A percentile compares a stretch with the other conserved stretches of the same genome.
phyloP scores from a whole-genome alignment of 768 basidiomycete genomes.

The Botryobasidium botryosum region DNA sequence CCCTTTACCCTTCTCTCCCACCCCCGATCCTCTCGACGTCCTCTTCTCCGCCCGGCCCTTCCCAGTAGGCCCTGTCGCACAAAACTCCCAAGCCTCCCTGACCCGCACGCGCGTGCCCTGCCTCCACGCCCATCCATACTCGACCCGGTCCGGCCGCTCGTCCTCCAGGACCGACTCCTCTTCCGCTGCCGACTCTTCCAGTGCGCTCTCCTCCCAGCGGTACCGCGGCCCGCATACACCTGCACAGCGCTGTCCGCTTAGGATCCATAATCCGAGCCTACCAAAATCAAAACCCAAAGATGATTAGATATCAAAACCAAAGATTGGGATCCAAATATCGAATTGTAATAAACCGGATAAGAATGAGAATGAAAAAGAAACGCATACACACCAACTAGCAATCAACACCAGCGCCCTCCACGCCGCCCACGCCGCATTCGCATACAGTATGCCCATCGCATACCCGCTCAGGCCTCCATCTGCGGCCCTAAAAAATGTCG shows the following conservation, averaged over 20 bases:
- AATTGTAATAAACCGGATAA: background rate
- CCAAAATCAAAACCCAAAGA: conserved; percentile 2
- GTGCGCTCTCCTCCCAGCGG: conserved; percentile 65
- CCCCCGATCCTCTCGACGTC: conserved; percentile 1
- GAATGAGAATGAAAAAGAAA: background rate
- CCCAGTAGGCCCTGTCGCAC: conserved; percentile 29
- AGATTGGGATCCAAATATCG: background rate
- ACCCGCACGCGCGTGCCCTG: conserved; percentile 52
- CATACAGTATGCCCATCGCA: conserved; percentile 59
- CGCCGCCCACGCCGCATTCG: conserved; percentile 67
- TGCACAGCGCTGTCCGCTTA: conserved; percentile 59
- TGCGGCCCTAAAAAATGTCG: conserved; percentile 55
- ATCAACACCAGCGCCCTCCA: conserved; percentile 58
- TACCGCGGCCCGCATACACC: conserved; percentile 74
- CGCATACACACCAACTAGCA: conserved; percentile 44
- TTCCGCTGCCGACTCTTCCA: conserved; percentile 25
- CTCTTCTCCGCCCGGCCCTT: background rate
- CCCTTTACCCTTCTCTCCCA: no score
- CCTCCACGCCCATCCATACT: conserved; percentile 60
- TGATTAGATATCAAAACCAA: background rate
- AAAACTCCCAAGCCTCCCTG: conserved; percentile 70
- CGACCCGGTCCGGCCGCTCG: conserved; percentile 19
- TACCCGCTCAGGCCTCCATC: conserved; percentile 59
- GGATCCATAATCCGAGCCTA: conserved; percentile 64
- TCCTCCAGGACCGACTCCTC: background rate